Percentiles rank a stretch among this genome's conserved stretches.
phyloP scores from a whole-genome alignment of 345 rosid species.

The Eucalyptus camaldulensis region DNA sequence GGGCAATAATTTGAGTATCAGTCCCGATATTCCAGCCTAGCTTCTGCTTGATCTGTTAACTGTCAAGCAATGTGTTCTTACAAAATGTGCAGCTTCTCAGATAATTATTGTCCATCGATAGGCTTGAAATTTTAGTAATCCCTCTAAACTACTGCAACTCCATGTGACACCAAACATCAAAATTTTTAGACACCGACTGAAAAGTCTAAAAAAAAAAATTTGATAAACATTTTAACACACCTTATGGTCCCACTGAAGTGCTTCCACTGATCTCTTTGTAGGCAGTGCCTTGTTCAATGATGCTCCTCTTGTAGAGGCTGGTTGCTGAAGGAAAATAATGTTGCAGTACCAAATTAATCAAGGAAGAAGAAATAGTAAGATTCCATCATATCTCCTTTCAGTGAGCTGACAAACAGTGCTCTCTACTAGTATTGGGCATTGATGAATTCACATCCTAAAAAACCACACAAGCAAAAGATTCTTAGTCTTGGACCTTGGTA shows the following conservation, averaged over 20 bases:
- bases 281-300: background rate
- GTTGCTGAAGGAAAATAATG: constrained; percentile 1
- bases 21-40: background rate
- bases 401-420: background rate
- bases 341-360: background rate
- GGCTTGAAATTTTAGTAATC: background rate
- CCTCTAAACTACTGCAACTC: background rate
- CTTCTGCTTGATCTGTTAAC: background rate
- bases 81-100: background rate
- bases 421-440: background rate
- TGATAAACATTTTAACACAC: background rate
- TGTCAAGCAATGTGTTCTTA: background rate
- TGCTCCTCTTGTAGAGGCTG: constrained; percentile 1
- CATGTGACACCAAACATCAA: background rate
- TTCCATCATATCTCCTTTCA: background rate
- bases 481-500: background rate
- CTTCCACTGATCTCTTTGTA: background rate
- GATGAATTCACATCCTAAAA: background rate
- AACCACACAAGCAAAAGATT: background rate
- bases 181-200: background rate
- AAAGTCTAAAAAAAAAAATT: background rate
- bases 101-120: background rate
- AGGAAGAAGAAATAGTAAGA: background rate
- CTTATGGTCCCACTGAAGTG: background rate
- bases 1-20: background rate